These are phyloP conservation scores for Exserohilum rostratum DNA, from an alignment of 2,329 filamentous ascomycete species.

Conservation along the genomic window DNA sequence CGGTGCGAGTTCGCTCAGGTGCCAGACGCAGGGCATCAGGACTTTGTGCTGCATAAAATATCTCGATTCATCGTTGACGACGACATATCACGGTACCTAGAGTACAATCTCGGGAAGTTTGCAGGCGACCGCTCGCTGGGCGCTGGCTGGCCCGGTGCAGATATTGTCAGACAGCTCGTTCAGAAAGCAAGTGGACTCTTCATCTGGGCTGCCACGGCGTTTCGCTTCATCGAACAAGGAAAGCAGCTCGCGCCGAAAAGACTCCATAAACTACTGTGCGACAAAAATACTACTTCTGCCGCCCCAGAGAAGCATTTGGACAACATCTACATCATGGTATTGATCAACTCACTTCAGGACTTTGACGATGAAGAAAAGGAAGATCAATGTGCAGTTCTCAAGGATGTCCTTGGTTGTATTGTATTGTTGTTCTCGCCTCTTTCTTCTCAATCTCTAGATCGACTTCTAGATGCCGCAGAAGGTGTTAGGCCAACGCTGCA, in stretches of 20 bases:
- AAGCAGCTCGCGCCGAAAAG: not conserved
- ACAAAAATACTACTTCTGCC: not conserved
- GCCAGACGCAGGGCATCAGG: slow-evolving; percentile 4
- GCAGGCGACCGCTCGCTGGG: not conserved
- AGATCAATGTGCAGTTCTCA: not conserved
- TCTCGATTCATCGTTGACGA: slow-evolving; percentile 16
- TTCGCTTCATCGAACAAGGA: slow-evolving; percentile 25
- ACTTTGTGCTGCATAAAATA: slow-evolving; percentile 25
- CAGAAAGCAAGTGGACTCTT: slow-evolving; percentile 41
- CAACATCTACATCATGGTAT: not conserved
- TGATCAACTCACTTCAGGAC: not conserved
- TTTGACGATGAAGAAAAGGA: not conserved
- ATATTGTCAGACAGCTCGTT: slow-evolving; percentile 31
- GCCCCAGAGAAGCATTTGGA: not conserved
- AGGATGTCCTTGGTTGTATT: not conserved
- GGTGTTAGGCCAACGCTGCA: not conserved
- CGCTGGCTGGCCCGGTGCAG: slow-evolving; percentile 24
- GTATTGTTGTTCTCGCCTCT: slow-evolving; percentile 16
- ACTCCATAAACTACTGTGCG: not conserved
- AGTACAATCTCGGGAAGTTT: slow-evolving; percentile 12
- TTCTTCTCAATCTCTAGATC: not conserved
- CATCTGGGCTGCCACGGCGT: no score
- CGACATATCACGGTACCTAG: slow-evolving; percentile 21
- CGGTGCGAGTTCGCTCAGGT: slow-evolving; percentile 17
- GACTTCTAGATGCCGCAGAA: not conserved